These are phyloP conservation scores for Leishmania gerbilli DNA, from an alignment of 208 protist genomes.

Conservation along the genomic window DNA sequence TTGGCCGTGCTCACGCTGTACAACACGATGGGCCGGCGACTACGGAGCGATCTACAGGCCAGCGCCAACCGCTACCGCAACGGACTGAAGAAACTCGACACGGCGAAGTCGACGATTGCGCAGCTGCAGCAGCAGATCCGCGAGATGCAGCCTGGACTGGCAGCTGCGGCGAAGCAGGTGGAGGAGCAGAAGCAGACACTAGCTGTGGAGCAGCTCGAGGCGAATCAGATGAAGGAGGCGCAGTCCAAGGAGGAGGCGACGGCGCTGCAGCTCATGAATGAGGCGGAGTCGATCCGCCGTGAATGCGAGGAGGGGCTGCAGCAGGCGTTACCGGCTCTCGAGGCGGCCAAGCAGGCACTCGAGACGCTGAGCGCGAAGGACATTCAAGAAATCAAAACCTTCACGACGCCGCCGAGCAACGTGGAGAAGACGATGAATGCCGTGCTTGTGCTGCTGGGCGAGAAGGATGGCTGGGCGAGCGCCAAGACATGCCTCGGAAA, in stretches of 20 bases:
- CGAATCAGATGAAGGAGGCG: slow-evolving; percentile 77
- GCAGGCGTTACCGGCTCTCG: slow-evolving; percentile 92
- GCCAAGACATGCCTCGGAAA: slow-evolving; percentile 88
- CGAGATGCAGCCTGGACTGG: slow-evolving; percentile 94
- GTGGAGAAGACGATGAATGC: slow-evolving; percentile 94
- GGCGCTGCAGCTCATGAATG: slow-evolving; percentile 76
- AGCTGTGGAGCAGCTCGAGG: slow-evolving; percentile 83
- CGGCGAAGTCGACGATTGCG: slow-evolving; percentile 92
- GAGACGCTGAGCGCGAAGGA: slow-evolving; percentile 92
- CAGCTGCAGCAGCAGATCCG: slow-evolving; percentile 94
- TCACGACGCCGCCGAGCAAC: slow-evolving; percentile 86
- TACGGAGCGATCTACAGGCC: slow-evolving; percentile 50
- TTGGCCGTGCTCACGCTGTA: slow-evolving; percentile 93
- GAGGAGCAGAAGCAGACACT: slow-evolving; percentile 90
- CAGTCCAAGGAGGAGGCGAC: slow-evolving; percentile 84
- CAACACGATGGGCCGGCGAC: slow-evolving; percentile 74
- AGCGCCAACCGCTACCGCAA: slow-evolving; percentile 76
- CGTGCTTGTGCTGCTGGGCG: slow-evolving; percentile 91
- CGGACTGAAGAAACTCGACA: slow-evolving; percentile 93
- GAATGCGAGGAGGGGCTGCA: slow-evolving; percentile 95
- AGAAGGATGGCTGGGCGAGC: slow-evolving; percentile 93
- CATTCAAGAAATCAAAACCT: slow-evolving; percentile 94
- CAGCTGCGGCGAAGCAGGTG: slow-evolving; percentile 86
- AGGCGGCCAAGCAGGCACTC: slow-evolving; percentile 90
- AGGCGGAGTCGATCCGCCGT: slow-evolving; percentile 82